These are phyloP conservation scores for Penicillium canescens DNA, from an alignment of 495 filamentous ascomycete genomes.

Conservation along the genomic window DNA sequence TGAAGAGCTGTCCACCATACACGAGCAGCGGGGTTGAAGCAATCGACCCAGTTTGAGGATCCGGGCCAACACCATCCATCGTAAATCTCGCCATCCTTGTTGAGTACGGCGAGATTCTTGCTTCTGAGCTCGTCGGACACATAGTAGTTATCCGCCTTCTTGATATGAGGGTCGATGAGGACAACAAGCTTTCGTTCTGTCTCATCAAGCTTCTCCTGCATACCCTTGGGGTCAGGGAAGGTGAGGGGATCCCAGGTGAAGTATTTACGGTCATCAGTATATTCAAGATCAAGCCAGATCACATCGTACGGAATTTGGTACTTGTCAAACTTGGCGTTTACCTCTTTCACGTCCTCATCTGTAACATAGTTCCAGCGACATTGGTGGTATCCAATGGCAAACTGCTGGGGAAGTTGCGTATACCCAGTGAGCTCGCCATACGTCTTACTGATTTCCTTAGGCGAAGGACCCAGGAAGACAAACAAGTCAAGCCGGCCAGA, in stretches of 20 bases:
- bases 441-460: slow-evolving; percentile 73
- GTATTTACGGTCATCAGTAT: slow-evolving; percentile 93
- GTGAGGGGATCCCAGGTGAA: slow-evolving; percentile 92
- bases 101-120: slow-evolving; percentile 77
- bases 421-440: slow-evolving; percentile 96
- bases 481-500: slow-evolving; percentile 87
- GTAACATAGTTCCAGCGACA: slow-evolving; percentile 99
- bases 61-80: slow-evolving; percentile 99
- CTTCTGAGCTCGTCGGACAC: slow-evolving; percentile 79
- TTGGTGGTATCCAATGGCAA: slow-evolving; percentile 92
- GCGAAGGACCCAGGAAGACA: slow-evolving; percentile 86
- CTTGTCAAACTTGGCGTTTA: slow-evolving; percentile 94
- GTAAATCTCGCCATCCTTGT: slow-evolving; percentile 86
- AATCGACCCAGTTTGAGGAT: slow-evolving; percentile 92
- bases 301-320: slow-evolving; percentile 95
- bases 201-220: slow-evolving; percentile 81
- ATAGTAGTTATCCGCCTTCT: slow-evolving; percentile 77
- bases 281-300: slow-evolving; percentile 98
- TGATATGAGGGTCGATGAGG: slow-evolving; percentile 97
- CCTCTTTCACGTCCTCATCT: slow-evolving; percentile 93
- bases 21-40: slow-evolving; percentile 83
- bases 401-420: slow-evolving; percentile 85
- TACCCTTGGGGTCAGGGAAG: slow-evolving; percentile 81
- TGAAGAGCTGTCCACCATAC: slow-evolving; percentile 90
- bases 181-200: slow-evolving; percentile 87